Percentiles rank a stretch among this genome's conserved stretches.
Conservation (phyloP, 2,329 filamentous ascomycete species). For the Cyphellophora europaea region DNA sequence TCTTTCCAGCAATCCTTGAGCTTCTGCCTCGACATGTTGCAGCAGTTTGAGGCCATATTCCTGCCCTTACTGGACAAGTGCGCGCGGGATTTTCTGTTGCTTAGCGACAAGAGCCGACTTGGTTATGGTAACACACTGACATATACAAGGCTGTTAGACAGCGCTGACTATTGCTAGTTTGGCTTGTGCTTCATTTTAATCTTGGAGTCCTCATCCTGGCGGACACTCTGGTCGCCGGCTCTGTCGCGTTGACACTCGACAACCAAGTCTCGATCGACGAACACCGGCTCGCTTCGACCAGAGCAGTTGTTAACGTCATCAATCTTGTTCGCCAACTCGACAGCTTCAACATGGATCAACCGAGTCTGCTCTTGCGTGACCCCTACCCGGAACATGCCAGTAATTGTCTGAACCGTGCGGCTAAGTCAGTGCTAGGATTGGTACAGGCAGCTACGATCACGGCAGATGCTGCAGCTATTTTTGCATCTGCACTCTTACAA, state of each 20-base stretch:
- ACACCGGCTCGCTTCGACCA: conserved; percentile 2
- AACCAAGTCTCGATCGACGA: background rate
- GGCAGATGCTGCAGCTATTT: background rate
- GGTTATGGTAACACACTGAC: conserved; percentile 4
- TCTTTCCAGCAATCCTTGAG: background rate
- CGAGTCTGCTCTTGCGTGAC: conserved; percentile 3
- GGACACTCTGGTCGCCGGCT: conserved; percentile 2
- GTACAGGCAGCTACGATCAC: background rate
- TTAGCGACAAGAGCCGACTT: conserved; percentile 3
- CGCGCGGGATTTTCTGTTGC: conserved; percentile 4
- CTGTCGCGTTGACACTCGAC: background rate
- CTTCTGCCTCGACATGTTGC: background rate
- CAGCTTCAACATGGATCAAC: background rate
- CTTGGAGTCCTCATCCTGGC: conserved; percentile 5
- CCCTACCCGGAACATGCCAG: conserved; percentile 7
- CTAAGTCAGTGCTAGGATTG: conserved; percentile 4
- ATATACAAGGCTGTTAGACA: background rate
- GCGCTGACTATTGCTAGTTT: background rate
- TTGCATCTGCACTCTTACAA: background rate
- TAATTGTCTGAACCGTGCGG: conserved; percentile 2
- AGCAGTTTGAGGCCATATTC: conserved; percentile 3
- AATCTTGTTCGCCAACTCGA: conserved; percentile 4
- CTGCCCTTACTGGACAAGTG: conserved; percentile 1
- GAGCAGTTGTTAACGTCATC: conserved; percentile 4
- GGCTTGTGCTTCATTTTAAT: conserved; percentile 5